Conservation (phyloP, 352 stramenopile genomes). For the Phytophthora europaea region DNA sequence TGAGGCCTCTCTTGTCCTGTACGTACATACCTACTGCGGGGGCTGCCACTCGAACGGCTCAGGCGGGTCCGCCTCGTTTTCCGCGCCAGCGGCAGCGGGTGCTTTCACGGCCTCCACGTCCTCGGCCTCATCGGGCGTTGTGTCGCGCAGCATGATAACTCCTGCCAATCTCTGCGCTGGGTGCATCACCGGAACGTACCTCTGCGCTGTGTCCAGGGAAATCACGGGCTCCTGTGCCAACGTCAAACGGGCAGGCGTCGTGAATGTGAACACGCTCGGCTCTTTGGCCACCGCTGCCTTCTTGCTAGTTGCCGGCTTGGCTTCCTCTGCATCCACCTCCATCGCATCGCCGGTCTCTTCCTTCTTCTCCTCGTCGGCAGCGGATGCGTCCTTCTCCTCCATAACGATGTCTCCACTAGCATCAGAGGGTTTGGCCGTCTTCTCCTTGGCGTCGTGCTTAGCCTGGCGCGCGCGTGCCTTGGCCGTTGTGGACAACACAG, state of each 20-base stretch:
- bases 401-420: constrained; percentile 64
- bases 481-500: constrained; percentile 97
- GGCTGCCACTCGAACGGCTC: constrained; percentile 98
- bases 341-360: constrained; percentile 58
- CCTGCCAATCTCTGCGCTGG: constrained; percentile 82
- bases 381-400: constrained; percentile 52
- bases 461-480: constrained; percentile 96
- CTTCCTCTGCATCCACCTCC: constrained; percentile 76
- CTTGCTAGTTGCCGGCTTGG: constrained; percentile 50
- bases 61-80: constrained; percentile 95
- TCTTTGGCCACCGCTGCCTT: constrained; percentile 90
- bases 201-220: constrained; percentile 92
- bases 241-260: constrained; percentile 96
- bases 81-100: constrained; percentile 87
- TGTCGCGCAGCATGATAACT: constrained; percentile 97
- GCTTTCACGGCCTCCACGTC: constrained; percentile 96
- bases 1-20: constrained; percentile 33
- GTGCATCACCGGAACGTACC: constrained; percentile 90
- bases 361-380: constrained; percentile 62
- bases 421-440: constrained; percentile 58
- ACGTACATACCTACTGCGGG: constrained; percentile 57
- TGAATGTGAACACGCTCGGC: constrained; percentile 93
- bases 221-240: constrained; percentile 93
- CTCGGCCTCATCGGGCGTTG: constrained; percentile 93
- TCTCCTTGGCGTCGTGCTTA: constrained; percentile 93